Evolutionary conservation across 139 green algal genomes (phyloP), one percentile per base, ranked within the genome.

Genomic region (Gonium pectorale): DNA sequence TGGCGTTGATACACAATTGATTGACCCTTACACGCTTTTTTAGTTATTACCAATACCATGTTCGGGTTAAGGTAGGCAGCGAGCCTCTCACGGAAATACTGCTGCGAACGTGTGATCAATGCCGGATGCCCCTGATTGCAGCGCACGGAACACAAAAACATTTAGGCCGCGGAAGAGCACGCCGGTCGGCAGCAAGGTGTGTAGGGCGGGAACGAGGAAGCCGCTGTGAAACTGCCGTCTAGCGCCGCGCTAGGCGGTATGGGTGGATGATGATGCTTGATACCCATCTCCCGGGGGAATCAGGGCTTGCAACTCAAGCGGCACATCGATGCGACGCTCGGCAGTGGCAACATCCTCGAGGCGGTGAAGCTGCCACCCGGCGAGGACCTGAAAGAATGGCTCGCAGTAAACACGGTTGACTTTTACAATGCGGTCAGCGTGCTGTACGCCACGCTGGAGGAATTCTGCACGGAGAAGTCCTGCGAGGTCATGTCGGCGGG

Each of bases 361-460:
- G 95, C 95, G 52, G 95, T 98, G 31, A 87, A 90, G 77, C 89
- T 98, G 80, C 95, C 95, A 15, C 90, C 89, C 0, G 94, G 96
- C 0, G 97, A 99, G 77, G 97, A 99, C 86, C 56, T 98, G 4
- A 93, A 89, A 31, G 88, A 92, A n/a, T 85, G 87, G 87, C 72
- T 91, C 15, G 87, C 90, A 1, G 87, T 91, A 19, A 91, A 93
- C 83, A 90, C 84, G 27, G 90, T 97, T 2, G 95, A 99, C 88
- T 99, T 99, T 74, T 99, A 97, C 93, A 99, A 99, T 79, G 96
- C 98, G 7, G 89, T 98, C 67, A 97, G 91, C 66, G 86, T 99
- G n/a, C 87, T 99, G 38, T 99, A 98, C 85, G 86, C 86, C 44
- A 98, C 96, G 5, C 88, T 99, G 59, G 92, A 93, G 29, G 97